A percentile compares a stretch with the other conserved stretches of the same genome.
Evolutionary conservation across 1,139 yeast species (phyloP).

Genomic region (Magnusiomyces magnusii): DNA sequence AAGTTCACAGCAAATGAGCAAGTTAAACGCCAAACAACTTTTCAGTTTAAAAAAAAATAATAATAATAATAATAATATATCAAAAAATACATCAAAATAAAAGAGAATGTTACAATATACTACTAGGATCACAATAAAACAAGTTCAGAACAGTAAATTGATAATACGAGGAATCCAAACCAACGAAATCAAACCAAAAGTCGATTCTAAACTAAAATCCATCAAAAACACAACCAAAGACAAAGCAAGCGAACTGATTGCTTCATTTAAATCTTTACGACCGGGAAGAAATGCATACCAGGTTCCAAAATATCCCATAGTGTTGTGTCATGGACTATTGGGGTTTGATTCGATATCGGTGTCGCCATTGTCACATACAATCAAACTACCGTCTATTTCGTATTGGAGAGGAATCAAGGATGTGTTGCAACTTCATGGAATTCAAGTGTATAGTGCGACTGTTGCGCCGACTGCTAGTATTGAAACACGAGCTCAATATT

Average conservation of each 20-base stretch:
- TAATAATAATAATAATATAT: too few relatives aligned
- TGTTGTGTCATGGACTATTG: conserved; percentile 75
- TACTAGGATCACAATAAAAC: too few relatives aligned
- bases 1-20: too few relatives aligned
- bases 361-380: background rate
- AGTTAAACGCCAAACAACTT: too few relatives aligned
- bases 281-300: conserved; percentile 21
- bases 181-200: background rate
- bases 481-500: conserved; percentile 54
- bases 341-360: conserved; percentile 50
- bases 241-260: background rate
- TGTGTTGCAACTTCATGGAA: conserved; percentile 53
- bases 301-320: conserved; percentile 52
- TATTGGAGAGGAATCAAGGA: conserved; percentile 79
- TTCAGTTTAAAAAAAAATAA: too few relatives aligned
- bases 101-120: too few relatives aligned
- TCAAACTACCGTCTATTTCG: conserved; percentile 41
- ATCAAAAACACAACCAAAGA: background rate
- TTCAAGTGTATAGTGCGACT: conserved; percentile 60
- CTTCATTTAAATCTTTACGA: background rate
- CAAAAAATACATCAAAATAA: too few relatives aligned
- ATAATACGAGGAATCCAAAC: too few relatives aligned
- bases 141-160: too few relatives aligned
- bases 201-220: background rate
- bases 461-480: conserved; percentile 83